Evolutionary conservation across 2,329 filamentous ascomycete genomes (phyloP), one percentile per base, ranked within the genome.

Genomic region (Lachnellula suecica): DNA sequence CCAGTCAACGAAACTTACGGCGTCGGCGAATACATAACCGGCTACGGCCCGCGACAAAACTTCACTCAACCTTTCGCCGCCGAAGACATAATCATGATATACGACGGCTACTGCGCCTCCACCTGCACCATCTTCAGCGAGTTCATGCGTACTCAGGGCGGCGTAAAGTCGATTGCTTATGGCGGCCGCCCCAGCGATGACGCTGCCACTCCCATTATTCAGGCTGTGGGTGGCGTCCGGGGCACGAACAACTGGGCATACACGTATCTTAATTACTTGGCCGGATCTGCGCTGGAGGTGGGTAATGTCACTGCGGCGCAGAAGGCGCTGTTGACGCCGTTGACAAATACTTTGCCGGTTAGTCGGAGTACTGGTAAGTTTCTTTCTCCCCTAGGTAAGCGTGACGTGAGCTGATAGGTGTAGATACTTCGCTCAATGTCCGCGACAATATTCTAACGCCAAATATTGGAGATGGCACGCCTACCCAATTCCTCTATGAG

Each of bases 71-170:
- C 70, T 0, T 79, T 77, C 56, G 56, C 63, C 2, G 59, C 70
- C 0, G 67, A 75, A 20, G 61, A 77, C 44, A 72, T 77, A 29
- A 58, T 74, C 37, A 57, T 78, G 31, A 59, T 52, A 35, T 76
- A 76, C 3, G 78, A 83, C 56, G 82, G 81, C 24, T 69, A 70
- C 54, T 85, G 82, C 65, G 74, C 71, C 15, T 83, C 79, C 0
- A 80, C 82, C 6, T 85, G 82, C 64, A 75, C 79, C 35, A 71
- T 80, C 42, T 80, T 84, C 63, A 72, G 72, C 19, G 74, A 81
- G 38, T 70, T 82, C n/a, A 73, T 84, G 71, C 72, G 73, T 11
- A 67, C 71, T 53, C 69, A 72, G 44, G 71, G 71, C 35, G 75
- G 76, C 29, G 76, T 85, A 4, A 76, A 76, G 52, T 78, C 77